A percentile compares a stretch with the other conserved stretches of the same genome.
Evolutionary conservation across 805 yeast genomes (phyloP).

Genomic region (Myxozyma melibiosi): DNA sequence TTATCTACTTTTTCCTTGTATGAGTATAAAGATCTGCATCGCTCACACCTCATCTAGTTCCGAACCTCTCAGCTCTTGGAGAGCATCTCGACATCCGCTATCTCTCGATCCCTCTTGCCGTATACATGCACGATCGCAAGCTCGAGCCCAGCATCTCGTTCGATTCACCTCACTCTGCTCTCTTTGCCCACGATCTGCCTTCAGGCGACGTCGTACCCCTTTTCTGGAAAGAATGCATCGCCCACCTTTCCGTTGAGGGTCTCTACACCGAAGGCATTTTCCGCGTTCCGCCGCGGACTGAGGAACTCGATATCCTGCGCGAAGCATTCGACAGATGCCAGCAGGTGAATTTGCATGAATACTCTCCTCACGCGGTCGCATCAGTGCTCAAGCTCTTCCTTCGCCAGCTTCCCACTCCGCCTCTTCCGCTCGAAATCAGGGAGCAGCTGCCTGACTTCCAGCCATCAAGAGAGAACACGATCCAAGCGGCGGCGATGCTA

Average conservation of each 20-base stretch:
- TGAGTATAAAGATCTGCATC: neutral
- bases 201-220: conserved; percentile 38
- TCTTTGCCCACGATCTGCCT: conserved; percentile 40
- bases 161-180: conserved; percentile 46
- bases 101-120: conserved; percentile 72
- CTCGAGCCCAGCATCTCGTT: conserved; percentile 54
- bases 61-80: conserved; percentile 54
- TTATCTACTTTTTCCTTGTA: conserved; percentile 25
- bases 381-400: conserved; percentile 50
- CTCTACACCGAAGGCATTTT: conserved; percentile 34
- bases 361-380: conserved; percentile 57
- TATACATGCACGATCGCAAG: conserved; percentile 67
- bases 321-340: conserved; percentile 53
- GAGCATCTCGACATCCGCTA: conserved; percentile 70
- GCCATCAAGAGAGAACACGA: conserved; percentile 20
- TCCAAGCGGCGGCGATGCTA: conserved; percentile 13
- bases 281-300: conserved; percentile 35
- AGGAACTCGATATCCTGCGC: conserved; percentile 37
- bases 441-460: conserved; percentile 36
- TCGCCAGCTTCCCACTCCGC: conserved; percentile 54
- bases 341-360: conserved; percentile 55
- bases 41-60: conserved; percentile 14
- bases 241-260: conserved; percentile 33
- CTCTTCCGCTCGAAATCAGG: conserved; percentile 47
- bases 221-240: conserved; percentile 38